A percentile compares a stretch with the other conserved stretches of the same genome.
Evolutionary conservation across 2,329 filamentous ascomycete species (phyloP).

Genomic region (Nothophoma quercina): DNA sequence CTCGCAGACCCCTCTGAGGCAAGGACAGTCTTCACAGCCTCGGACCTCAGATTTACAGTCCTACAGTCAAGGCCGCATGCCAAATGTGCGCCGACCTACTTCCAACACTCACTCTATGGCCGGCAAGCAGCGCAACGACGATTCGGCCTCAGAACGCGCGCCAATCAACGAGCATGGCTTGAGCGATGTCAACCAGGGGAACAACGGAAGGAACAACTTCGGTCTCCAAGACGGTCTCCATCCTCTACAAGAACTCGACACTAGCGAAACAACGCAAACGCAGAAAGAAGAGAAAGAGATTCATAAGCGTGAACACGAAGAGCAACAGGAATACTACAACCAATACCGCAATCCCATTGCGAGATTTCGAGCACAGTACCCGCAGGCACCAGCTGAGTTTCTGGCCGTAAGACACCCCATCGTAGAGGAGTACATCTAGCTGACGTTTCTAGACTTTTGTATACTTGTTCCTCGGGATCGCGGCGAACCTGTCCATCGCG

Average conservation of each 20-base stretch:
- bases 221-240: slow-evolving; percentile 57
- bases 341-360: slow-evolving; percentile 61
- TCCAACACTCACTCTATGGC: slow-evolving; percentile 10
- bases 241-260: slow-evolving; percentile 41
- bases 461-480: slow-evolving; percentile 56
- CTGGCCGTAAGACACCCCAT: slow-evolving; percentile 52
- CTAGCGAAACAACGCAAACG: slow-evolving; percentile 35
- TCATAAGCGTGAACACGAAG: slow-evolving; percentile 53
- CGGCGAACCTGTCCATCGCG: slow-evolving; percentile 57
- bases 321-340: slow-evolving; percentile 56
- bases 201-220: slow-evolving; percentile 38
- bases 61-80: slow-evolving; percentile 20
- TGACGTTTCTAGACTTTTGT: slow-evolving; percentile 38
- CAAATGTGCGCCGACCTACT: slow-evolving; percentile 22
- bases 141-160: slow-evolving; percentile 18
- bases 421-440: slow-evolving; percentile 22
- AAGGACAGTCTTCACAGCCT: not conserved
- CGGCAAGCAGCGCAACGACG: slow-evolving; percentile 17
- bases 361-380: slow-evolving; percentile 60
- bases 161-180: slow-evolving; percentile 35
- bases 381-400: slow-evolving; percentile 62
- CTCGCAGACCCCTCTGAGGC: slow-evolving; percentile 17
- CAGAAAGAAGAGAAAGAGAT: slow-evolving; percentile 49
- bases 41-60: slow-evolving; percentile 20
- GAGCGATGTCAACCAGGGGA: slow-evolving; percentile 19